A percentile compares a stretch with the other conserved stretches of the same genome.
phyloP scores from a whole-genome alignment of 2,329 filamentous ascomycete genomes.

The Botrytis aclada region DNA sequence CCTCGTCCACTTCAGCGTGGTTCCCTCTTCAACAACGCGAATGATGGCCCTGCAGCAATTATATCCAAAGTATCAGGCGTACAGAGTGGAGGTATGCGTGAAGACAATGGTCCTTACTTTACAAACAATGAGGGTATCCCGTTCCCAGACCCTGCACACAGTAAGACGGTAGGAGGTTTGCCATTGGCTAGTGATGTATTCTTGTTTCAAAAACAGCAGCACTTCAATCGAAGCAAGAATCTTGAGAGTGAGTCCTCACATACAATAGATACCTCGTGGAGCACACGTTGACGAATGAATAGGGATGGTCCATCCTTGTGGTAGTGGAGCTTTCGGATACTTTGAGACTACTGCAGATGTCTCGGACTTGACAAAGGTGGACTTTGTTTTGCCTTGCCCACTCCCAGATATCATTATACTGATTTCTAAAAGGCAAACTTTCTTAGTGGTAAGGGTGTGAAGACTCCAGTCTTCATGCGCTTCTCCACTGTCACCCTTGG shows the following conservation, averaged over 20 bases:
- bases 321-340: conserved; percentile 34
- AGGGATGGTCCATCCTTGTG: conserved; percentile 60
- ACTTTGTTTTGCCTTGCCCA: not conserved
- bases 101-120: conserved; percentile 19
- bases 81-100: conserved; percentile 12
- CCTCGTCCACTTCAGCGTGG: conserved; percentile 15
- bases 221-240: conserved; percentile 13
- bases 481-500: conserved; percentile 52
- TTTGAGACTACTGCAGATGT: conserved; percentile 25
- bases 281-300: not conserved
- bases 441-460: conserved; percentile 60
- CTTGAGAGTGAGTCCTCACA: not conserved
- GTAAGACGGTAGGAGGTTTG: conserved; percentile 18
- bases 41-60: conserved; percentile 17
- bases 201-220: conserved; percentile 20
- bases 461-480: conserved; percentile 59
- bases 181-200: conserved; percentile 17
- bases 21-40: conserved; percentile 16
- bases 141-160: conserved; percentile 19
- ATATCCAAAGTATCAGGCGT: conserved; percentile 19
- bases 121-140: conserved; percentile 21
- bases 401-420: not conserved
- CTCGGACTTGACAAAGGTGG: conserved; percentile 41
- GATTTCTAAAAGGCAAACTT: conserved; percentile 34
- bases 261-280: too few relatives aligned